Evolutionary conservation across 495 filamentous ascomycete species (phyloP).

Genomic region (Penicillium goetzii): DNA sequence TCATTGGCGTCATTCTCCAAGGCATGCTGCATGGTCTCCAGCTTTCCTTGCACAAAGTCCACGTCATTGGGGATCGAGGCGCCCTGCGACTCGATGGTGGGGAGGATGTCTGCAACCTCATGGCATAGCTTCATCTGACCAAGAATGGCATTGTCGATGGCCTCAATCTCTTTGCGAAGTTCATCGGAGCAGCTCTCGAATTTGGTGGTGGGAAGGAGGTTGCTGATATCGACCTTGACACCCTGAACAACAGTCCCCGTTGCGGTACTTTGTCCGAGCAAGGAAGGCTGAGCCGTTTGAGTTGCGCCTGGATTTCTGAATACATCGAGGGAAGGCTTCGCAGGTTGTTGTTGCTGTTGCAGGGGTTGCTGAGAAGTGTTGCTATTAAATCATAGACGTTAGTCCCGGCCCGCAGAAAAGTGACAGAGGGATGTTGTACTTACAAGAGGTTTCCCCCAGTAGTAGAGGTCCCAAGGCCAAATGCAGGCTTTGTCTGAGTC

Average conservation of each 20-base stretch:
- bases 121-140: slow-evolving; percentile 64
- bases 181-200: slow-evolving; percentile 86
- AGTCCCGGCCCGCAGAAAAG: neutral
- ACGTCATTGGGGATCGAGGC: slow-evolving; percentile 72
- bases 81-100: slow-evolving; percentile 66
- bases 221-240: slow-evolving; percentile 74
- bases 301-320: slow-evolving; percentile 42
- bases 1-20: slow-evolving; percentile 73
- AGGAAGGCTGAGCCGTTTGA: slow-evolving; percentile 43
- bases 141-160: slow-evolving; percentile 73
- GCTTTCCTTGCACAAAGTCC: slow-evolving; percentile 69
- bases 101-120: slow-evolving; percentile 50
- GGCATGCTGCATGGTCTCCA: slow-evolving; percentile 72
- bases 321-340: slow-evolving; percentile 45
- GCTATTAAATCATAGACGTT: slow-evolving; percentile 1
- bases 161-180: slow-evolving; percentile 74
- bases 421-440: slow-evolving; percentile 27
- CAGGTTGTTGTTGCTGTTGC: slow-evolving; percentile 41
- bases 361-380: slow-evolving; percentile 7
- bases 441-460: slow-evolving; percentile 54
- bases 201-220: slow-evolving; percentile 81
- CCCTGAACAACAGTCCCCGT: slow-evolving; percentile 57
- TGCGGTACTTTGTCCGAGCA: slow-evolving; percentile 50
- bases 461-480: slow-evolving; percentile 36
- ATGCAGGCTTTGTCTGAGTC: slow-evolving; percentile 43